Conservation (phyloP, 345 rosid genomes). For the Populus ilicifolia region DNA sequence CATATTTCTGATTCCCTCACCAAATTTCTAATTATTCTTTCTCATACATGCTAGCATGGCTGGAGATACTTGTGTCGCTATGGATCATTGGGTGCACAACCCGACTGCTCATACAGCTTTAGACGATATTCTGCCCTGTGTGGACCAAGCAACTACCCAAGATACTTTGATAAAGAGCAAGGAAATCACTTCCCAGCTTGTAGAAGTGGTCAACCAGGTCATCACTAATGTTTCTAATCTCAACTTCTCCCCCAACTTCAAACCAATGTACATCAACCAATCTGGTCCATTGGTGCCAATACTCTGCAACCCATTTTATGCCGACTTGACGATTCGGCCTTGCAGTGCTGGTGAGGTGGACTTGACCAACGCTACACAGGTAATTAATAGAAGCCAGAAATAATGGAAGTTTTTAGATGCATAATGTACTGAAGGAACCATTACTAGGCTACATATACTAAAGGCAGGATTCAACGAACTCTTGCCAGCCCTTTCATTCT, state of each 20-base stretch:
- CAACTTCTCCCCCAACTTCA: constrained; percentile 82
- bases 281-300: constrained; percentile 80
- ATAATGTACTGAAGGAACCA: background rate
- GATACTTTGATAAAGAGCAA: constrained; percentile 61
- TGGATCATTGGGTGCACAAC: constrained; percentile 78
- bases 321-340: constrained; percentile 52
- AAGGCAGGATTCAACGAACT: background rate
- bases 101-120: constrained; percentile 80
- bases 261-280: constrained; percentile 74
- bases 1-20: too few relatives aligned
- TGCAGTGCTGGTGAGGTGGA: constrained; percentile 74
- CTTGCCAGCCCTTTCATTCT: background rate
- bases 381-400: constrained; percentile 21
- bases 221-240: constrained; percentile 91
- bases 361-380: constrained; percentile 76
- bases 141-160: constrained; percentile 72
- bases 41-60: constrained; percentile 52
- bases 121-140: constrained; percentile 81
- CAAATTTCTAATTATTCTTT: background rate
- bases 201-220: constrained; percentile 72
- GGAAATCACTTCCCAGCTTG: constrained; percentile 74
- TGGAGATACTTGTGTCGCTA: constrained; percentile 82
- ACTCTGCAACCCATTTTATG: constrained; percentile 75
- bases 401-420: background rate
- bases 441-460: background rate